phyloP scores from a whole-genome alignment of 2,329 filamentous ascomycete species.

The Pestalotiopsis sp. region DNA sequence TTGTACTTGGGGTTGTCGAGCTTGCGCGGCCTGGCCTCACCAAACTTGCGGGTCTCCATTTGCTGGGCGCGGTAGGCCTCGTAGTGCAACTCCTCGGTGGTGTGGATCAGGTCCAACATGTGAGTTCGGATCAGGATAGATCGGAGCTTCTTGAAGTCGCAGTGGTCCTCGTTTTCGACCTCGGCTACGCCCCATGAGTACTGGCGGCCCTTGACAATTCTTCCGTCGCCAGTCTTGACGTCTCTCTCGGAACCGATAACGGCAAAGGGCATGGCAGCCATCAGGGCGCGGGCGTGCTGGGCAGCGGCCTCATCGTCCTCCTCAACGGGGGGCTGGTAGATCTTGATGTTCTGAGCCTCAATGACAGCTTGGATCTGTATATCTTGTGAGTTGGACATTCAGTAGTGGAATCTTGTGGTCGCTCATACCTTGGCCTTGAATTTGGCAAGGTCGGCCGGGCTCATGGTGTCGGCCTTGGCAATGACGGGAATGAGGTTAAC shows the following conservation, averaged over 20 bases:
- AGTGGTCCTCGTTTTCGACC: slow-evolving; percentile 99
- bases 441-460: slow-evolving; percentile 84
- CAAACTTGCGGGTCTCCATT: slow-evolving; percentile 99
- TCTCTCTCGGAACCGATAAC: slow-evolving; percentile 99
- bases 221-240: slow-evolving; percentile 92
- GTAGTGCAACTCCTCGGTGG: slow-evolving; percentile 98
- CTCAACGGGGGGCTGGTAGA: slow-evolving; percentile 96
- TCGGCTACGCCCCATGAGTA: slow-evolving; percentile 99
- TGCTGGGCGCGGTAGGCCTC: slow-evolving; percentile 98
- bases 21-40: slow-evolving; percentile 95
- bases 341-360: slow-evolving; percentile 98
- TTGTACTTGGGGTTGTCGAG: slow-evolving; percentile 99
- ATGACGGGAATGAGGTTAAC: slow-evolving; percentile 99
- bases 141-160: slow-evolving; percentile 99
- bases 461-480: slow-evolving; percentile 97
- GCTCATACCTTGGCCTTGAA: slow-evolving; percentile 90
- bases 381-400: slow-evolving; percentile 4
- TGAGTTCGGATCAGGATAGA: slow-evolving; percentile 98
- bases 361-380: slow-evolving; percentile 90
- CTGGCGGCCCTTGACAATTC: slow-evolving; percentile 97
- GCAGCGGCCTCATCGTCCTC: slow-evolving; percentile 97
- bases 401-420: slow-evolving; percentile 31
- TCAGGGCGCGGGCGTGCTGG: slow-evolving; percentile 90
- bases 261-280: slow-evolving; percentile 97
- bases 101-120: slow-evolving; percentile 99